These are phyloP conservation scores for Chaetomium sp. DNA, from an alignment of 2,329 filamentous ascomycete species.

Conservation along the genomic window DNA sequence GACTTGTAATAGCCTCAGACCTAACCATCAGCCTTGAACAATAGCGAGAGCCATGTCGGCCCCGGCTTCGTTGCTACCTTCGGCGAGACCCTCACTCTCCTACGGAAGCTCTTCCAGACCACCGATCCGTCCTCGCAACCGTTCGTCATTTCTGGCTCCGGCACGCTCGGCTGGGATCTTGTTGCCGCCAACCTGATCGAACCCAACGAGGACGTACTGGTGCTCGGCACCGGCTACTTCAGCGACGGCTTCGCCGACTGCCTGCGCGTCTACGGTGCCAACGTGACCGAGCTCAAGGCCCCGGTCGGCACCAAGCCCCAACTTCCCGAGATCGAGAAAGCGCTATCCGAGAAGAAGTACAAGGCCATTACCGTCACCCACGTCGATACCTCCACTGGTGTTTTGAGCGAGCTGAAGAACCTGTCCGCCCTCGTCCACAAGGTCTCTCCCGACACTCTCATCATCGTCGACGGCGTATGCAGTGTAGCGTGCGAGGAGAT, in stretches of 20 bases:
- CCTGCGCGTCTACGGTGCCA: conserved; percentile 82
- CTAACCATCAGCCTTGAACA: conserved; percentile 5
- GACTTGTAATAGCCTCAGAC: background rate
- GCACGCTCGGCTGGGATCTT: conserved; percentile 93
- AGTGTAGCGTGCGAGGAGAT: conserved; percentile 96
- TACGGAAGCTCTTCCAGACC: conserved; percentile 92
- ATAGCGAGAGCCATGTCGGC: conserved; percentile 88
- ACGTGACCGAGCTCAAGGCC: conserved; percentile 82
- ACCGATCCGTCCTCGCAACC: conserved; percentile 76
- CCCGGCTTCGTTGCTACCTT: conserved; percentile 84
- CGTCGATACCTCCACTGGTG: conserved; percentile 94
- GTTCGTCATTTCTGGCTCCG: conserved; percentile 88
- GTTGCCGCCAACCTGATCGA: conserved; percentile 92
- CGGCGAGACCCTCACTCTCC: conserved; percentile 78
- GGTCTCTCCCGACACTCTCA: conserved; percentile 83
- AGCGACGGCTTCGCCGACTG: conserved; percentile 92
- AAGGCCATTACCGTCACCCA: conserved; percentile 94
- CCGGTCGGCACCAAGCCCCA: conserved; percentile 83
- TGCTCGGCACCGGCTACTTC: conserved; percentile 96
- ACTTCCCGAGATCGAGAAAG: conserved; percentile 79
- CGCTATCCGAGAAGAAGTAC: conserved; percentile 83
- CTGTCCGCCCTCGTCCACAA: conserved; percentile 75
- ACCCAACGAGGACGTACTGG: conserved; percentile 80
- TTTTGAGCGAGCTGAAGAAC: conserved; percentile 82
- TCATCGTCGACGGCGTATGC: conserved; percentile 95